Evolutionary conservation across 192 early-diverging fungal genomes (phyloP).

Genomic region (Ambispora gerdemannii): DNA sequence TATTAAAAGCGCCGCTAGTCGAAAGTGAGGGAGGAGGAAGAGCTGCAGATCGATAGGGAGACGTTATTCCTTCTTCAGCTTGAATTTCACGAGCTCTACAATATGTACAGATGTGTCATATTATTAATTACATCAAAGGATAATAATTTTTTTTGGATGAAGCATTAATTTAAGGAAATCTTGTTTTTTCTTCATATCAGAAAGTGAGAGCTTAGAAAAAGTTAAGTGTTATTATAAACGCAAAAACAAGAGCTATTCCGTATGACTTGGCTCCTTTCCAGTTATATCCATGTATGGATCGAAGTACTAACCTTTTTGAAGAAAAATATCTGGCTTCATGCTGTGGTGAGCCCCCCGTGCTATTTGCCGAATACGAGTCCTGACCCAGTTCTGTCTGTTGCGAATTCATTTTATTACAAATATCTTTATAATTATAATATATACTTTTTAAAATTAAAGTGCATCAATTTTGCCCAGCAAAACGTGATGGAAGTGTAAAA

Average conservation of each 20-base stretch:
- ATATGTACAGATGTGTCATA: too few relatives aligned
- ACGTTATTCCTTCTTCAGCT: conserved; percentile 35
- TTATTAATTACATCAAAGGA: too few relatives aligned
- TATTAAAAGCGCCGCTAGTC: conserved; percentile 24
- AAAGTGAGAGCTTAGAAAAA: too few relatives aligned
- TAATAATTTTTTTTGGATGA: too few relatives aligned
- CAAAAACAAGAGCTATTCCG: too few relatives aligned
- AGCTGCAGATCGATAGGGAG: conserved; percentile 20
- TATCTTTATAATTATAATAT: neutral
- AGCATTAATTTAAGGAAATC: too few relatives aligned
- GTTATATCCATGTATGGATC: too few relatives aligned
- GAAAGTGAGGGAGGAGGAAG: conserved; percentile 26
- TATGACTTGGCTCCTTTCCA: too few relatives aligned
- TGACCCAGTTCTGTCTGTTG: conserved; percentile 27
- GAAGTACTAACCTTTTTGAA: conserved; percentile 26
- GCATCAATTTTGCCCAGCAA: neutral
- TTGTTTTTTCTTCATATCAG: too few relatives aligned
- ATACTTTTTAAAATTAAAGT: neutral
- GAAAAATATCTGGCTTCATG: conserved; percentile 28
- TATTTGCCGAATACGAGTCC: conserved; percentile 20
- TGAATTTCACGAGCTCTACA: conserved; percentile 34
- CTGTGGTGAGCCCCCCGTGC: conserved; percentile 15
- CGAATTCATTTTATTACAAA: conserved; percentile 20
- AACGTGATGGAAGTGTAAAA: neutral
- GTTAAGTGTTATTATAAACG: too few relatives aligned